These are phyloP conservation scores for Extremus antarcticus DNA, from an alignment of 495 filamentous ascomycete species.

Conservation along the genomic window DNA sequence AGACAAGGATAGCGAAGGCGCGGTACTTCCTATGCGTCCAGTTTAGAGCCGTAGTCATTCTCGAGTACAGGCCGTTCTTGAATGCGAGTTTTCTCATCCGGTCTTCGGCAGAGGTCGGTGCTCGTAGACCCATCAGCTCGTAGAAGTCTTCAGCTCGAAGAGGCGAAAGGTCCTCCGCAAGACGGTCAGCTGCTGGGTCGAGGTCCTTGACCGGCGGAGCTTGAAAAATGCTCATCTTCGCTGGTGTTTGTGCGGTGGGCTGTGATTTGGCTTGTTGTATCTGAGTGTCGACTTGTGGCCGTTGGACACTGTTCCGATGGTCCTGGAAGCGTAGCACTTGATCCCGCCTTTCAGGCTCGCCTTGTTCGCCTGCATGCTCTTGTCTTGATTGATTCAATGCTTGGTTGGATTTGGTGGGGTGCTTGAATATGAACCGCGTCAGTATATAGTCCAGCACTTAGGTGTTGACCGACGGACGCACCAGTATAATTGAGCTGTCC, in stretches of 20 bases:
- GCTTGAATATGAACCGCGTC: too few species aligned
- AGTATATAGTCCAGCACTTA: not conserved
- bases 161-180: constrained; percentile 6
- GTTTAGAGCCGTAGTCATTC: not conserved
- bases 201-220: constrained; percentile 2
- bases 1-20: constrained; percentile 9
- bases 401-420: not conserved
- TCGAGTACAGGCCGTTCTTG: constrained; percentile 8
- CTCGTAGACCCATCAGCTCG: constrained; percentile 15
- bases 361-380: not conserved
- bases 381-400: not conserved
- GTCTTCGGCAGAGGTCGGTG: not conserved
- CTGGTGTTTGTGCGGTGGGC: constrained; percentile 1
- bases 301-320: not conserved
- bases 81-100: not conserved
- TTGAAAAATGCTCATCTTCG: constrained; percentile 2
- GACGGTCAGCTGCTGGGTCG: constrained; percentile 14
- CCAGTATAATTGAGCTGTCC: not conserved
- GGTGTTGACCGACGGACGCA: not conserved
- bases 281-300: not conserved
- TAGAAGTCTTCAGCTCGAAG: constrained; percentile 13
- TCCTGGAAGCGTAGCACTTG: not conserved
- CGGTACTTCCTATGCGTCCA: constrained; percentile 10
- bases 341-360: not conserved
- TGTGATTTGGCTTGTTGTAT: not conserved